Conservation (phyloP, 208 protist species). For the Entamoeba invadens region DNA sequence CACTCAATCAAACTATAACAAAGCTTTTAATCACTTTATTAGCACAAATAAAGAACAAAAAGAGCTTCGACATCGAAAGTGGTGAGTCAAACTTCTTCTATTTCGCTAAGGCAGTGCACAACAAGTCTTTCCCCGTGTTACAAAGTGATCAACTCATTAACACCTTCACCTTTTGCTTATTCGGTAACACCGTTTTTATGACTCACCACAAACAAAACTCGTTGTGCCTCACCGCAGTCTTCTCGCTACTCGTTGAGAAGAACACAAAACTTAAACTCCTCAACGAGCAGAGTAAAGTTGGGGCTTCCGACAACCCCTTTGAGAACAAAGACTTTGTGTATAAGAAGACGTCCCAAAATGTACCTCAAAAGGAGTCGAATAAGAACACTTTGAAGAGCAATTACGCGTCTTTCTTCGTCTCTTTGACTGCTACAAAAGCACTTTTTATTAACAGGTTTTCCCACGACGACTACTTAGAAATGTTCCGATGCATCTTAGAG, state of each 20-base stretch:
- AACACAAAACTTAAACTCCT: background rate
- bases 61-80: background rate
- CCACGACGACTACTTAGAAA: background rate
- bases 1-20: background rate
- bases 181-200: background rate
- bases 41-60: background rate
- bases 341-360: too few species aligned
- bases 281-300: too few species aligned
- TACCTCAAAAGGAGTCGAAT: too few species aligned
- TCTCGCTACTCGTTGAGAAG: background rate
- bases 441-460: background rate
- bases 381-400: background rate
- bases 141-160: background rate
- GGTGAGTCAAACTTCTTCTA: background rate
- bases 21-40: background rate
- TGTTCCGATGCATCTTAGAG: background rate
- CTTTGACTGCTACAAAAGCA: background rate
- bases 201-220: background rate
- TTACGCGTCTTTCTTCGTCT: background rate
- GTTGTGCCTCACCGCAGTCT: background rate
- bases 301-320: too few species aligned
- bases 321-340: too few species aligned
- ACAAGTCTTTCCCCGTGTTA: background rate
- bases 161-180: background rate
- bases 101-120: background rate